Conservation (phyloP, 805 yeast genomes). For the Yueomyces sinensis region DNA sequence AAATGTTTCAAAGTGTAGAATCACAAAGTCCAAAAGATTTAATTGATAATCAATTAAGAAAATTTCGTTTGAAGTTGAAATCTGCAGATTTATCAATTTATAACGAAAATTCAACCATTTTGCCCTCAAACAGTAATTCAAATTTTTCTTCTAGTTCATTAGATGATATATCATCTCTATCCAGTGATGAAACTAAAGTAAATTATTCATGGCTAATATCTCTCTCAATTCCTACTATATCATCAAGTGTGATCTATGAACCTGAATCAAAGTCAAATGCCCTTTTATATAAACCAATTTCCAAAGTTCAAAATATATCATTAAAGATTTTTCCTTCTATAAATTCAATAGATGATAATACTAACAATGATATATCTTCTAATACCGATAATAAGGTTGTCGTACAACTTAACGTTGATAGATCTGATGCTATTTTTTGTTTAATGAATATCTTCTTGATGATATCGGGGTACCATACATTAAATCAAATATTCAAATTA, state of each 20-base stretch:
- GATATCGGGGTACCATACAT: slow-evolving; percentile 31
- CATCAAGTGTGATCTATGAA: slow-evolving; percentile 23
- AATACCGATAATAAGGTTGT: slow-evolving; percentile 12
- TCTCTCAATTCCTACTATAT: slow-evolving; percentile 10
- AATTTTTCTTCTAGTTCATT: background rate
- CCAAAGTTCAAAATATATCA: slow-evolving; percentile 18
- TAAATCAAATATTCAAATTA: slow-evolving; percentile 29
- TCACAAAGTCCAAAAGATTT: slow-evolving; percentile 27
- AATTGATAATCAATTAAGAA: slow-evolving; percentile 28
- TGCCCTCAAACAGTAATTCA: too few species aligned
- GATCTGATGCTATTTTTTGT: slow-evolving; percentile 25
- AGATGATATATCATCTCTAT: slow-evolving; percentile 15
- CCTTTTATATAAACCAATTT: slow-evolving; percentile 15
- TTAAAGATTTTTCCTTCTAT: slow-evolving; percentile 13
- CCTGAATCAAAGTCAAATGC: slow-evolving; percentile 11
- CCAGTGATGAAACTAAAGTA: slow-evolving; percentile 24
- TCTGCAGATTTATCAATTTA: slow-evolving; percentile 12
- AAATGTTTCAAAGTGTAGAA: slow-evolving; percentile 21
- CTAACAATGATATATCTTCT: slow-evolving; percentile 7
- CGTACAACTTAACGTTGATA: slow-evolving; percentile 16
- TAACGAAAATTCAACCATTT: too few species aligned
- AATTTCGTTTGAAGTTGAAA: slow-evolving; percentile 18
- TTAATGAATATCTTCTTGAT: slow-evolving; percentile 33
- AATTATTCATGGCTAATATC: slow-evolving; percentile 18
- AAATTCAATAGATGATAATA: slow-evolving; percentile 4